Conservation (phyloP, 1,284 basidiomycete genomes). For the Heterobasidion irregulare region DNA sequence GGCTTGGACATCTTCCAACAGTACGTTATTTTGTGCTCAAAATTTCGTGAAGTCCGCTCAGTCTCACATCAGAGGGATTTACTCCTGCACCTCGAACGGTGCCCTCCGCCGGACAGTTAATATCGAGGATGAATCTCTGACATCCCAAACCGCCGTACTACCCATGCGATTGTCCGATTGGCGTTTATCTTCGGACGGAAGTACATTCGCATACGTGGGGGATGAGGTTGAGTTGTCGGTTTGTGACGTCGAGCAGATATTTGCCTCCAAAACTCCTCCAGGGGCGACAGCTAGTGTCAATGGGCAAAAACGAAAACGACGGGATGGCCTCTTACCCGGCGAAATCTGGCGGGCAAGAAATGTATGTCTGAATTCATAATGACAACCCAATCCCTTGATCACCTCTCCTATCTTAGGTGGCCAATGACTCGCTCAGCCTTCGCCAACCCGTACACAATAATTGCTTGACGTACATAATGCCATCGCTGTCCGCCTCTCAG, state of each 20-base stretch:
- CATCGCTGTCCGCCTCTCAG: conserved; percentile 19
- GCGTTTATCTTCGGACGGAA: conserved; percentile 44
- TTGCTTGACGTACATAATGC: conserved; percentile 48
- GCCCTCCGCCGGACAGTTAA: conserved; percentile 44
- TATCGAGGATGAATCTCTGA: conserved; percentile 16
- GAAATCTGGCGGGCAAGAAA: conserved; percentile 81
- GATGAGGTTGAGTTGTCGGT: conserved; percentile 84
- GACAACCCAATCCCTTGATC: not conserved
- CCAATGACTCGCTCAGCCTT: conserved; percentile 71
- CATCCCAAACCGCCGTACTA: conserved; percentile 28
- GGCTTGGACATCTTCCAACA: conserved; percentile 42
- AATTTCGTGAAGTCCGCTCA: not conserved
- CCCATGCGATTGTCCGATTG: conserved; percentile 61
- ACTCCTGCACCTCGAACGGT: conserved; percentile 68
- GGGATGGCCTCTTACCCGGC: conserved; percentile 51
- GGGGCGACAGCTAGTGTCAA: conserved; percentile 12
- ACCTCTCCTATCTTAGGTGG: conserved; percentile 35
- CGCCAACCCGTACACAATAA: conserved; percentile 80
- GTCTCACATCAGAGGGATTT: conserved; percentile 33
- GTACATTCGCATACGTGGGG: conserved; percentile 74
- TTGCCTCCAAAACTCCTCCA: conserved; percentile 23
- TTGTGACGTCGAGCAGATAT: conserved; percentile 72
- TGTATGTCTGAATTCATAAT: conserved; percentile 24
- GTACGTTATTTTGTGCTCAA: conserved; percentile 23
- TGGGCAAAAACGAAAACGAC: conserved; percentile 61